Percentiles rank a stretch among this genome's conserved stretches.
Conservation (phyloP, 2,329 filamentous ascomycete species). For the Curvularia lunata region DNA sequence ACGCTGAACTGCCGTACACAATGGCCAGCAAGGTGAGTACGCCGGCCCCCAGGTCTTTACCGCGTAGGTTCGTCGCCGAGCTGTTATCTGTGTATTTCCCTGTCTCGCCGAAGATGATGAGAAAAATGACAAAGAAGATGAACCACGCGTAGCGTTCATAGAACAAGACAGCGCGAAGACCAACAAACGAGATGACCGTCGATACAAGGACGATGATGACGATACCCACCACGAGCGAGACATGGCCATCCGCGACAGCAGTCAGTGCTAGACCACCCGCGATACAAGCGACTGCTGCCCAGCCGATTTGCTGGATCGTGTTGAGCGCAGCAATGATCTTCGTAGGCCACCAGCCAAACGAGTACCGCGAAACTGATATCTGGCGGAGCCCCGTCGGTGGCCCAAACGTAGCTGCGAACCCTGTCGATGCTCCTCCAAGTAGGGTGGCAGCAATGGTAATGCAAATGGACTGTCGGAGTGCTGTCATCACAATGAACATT, state of each 20-base stretch:
- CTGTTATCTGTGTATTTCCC: constrained; percentile 53
- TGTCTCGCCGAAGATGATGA: constrained; percentile 57
- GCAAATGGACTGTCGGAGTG: constrained; percentile 53
- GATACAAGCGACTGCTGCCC: constrained; percentile 52
- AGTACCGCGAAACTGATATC: constrained; percentile 54
- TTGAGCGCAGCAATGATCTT: constrained; percentile 58
- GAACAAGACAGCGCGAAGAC: constrained; percentile 53
- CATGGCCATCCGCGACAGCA: constrained; percentile 52
- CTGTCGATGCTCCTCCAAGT: constrained; percentile 51
- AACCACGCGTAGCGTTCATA: constrained; percentile 60
- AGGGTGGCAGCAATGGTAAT: constrained; percentile 52
- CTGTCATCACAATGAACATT: constrained; percentile 8
- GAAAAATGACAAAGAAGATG: constrained; percentile 55
- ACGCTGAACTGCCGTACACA: constrained; percentile 49
- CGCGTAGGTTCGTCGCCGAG: constrained; percentile 40
- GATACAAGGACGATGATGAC: constrained; percentile 52
- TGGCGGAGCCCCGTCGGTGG: constrained; percentile 53
- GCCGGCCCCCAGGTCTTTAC: constrained; percentile 42
- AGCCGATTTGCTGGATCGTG: constrained; percentile 55
- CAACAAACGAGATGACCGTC: constrained; percentile 49
- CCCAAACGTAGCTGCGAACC: constrained; percentile 53
- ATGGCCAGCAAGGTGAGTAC: constrained; percentile 41
- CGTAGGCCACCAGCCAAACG: constrained; percentile 60
- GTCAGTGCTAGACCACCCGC: constrained; percentile 52
- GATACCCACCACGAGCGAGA: constrained; percentile 54